Evolutionary conservation across 306 rosid genomes (phyloP).

Genomic region (Inga oerstediana): DNA sequence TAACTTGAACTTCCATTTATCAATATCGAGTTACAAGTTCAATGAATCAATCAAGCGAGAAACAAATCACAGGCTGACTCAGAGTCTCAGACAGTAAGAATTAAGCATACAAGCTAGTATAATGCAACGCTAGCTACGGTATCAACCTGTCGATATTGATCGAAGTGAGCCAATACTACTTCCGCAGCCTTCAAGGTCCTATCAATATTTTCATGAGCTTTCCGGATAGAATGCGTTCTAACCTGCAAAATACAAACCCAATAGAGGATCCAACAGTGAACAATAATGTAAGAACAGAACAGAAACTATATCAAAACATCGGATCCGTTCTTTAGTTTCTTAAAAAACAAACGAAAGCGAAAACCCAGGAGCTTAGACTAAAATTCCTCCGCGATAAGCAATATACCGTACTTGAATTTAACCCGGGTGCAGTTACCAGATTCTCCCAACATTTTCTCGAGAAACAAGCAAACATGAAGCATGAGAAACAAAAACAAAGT

Average conservation of each 20-base stretch:
- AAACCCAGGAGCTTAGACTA: background rate
- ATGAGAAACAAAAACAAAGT: background rate
- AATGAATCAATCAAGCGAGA: conserved; percentile 1
- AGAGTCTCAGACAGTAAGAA: conserved; percentile 23
- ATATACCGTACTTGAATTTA: conserved; percentile 22
- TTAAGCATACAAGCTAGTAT: conserved; percentile 18
- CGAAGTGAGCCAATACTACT: conserved; percentile 80
- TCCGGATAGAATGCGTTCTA: conserved; percentile 87
- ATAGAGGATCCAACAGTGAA: conserved; percentile 39
- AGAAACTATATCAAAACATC: conserved; percentile 26
- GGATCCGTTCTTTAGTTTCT: conserved; percentile 43
- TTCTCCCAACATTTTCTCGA: background rate
- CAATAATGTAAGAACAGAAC: conserved; percentile 9
- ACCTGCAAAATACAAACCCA: conserved; percentile 52
- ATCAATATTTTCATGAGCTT: conserved; percentile 96
- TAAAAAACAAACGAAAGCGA: conserved; percentile 10
- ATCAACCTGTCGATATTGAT: conserved; percentile 88
- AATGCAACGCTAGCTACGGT: background rate
- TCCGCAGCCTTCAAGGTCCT: conserved; percentile 92
- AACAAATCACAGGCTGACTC: conserved; percentile 26
- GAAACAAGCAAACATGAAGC: conserved; percentile 8
- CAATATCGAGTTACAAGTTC: conserved; percentile 15
- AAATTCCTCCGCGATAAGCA: conserved; percentile 30
- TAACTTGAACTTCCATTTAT: background rate
- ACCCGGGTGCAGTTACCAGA: background rate